Conservation (phyloP, 78 protist species). For the Cavenderia fasciculata region DNA sequence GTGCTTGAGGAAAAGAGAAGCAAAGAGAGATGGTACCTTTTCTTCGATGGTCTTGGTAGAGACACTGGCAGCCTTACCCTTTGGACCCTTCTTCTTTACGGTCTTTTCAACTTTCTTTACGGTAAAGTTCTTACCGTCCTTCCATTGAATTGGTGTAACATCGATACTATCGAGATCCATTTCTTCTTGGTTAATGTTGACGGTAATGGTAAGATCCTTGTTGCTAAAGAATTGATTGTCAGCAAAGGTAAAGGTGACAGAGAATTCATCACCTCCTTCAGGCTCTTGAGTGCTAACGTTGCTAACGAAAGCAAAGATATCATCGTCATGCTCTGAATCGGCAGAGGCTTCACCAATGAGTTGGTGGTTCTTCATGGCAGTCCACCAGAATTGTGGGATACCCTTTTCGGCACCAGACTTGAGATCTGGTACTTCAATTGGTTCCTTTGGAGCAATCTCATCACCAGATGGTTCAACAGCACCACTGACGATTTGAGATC, state of each 20-base stretch:
- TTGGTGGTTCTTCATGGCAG: conserved; percentile 16
- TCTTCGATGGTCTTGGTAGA: conserved; percentile 26
- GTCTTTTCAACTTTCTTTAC: conserved; percentile 27
- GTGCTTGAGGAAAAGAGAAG: conserved; percentile 1
- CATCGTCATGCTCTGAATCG: too few relatives aligned
- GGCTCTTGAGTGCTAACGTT: conserved; percentile 24
- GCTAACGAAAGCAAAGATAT: neutral
- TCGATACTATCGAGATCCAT: conserved; percentile 24
- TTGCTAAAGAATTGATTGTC: conserved; percentile 72
- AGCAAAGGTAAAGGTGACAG: conserved; percentile 27
- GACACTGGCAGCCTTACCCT: conserved; percentile 1
- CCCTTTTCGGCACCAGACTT: conserved; percentile 36
- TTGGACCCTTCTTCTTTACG: conserved; percentile 36
- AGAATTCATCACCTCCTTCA: neutral
- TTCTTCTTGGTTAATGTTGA: conserved; percentile 3
- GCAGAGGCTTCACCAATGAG: conserved; percentile 22
- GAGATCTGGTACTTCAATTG: conserved; percentile 14
- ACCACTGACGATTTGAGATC: conserved; percentile 58
- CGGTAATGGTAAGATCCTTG: conserved; percentile 20
- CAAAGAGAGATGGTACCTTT: conserved; percentile 36
- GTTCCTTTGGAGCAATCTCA: conserved; percentile 33
- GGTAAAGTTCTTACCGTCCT: conserved; percentile 75
- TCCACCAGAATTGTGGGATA: conserved; percentile 75
- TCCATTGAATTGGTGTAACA: conserved; percentile 64
- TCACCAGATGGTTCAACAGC: conserved; percentile 32